Evolutionary conservation across 2,329 filamentous ascomycete genomes (phyloP).

Genomic region (Aotearoamyces nothofagi): DNA sequence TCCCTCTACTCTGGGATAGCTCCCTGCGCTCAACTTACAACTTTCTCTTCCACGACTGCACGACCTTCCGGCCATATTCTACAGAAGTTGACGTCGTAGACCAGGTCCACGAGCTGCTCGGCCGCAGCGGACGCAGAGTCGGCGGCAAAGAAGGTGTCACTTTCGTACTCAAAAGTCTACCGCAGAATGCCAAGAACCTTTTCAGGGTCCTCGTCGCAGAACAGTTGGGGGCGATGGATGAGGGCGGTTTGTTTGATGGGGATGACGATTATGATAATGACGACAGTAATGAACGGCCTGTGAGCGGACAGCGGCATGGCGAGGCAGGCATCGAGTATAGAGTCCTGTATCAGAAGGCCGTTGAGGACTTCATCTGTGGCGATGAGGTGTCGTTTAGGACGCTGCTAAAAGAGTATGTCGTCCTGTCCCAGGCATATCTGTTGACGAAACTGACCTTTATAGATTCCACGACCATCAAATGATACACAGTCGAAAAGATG

Average conservation of each 20-base stretch:
- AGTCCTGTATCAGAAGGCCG: conserved; percentile 84
- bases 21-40: conserved; percentile 69
- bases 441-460: conserved; percentile 15
- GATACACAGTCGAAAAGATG: conserved; percentile 78
- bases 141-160: conserved; percentile 84
- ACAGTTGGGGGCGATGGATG: conserved; percentile 56
- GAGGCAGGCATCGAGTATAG: conserved; percentile 71
- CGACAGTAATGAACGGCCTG: conserved; percentile 18
- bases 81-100: conserved; percentile 75
- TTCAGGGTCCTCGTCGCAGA: conserved; percentile 78
- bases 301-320: conserved; percentile 6
- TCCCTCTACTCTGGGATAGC: conserved; percentile 79
- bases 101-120: conserved; percentile 75
- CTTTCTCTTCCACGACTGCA: conserved; percentile 87
- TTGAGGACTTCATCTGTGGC: conserved; percentile 92
- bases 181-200: conserved; percentile 79
- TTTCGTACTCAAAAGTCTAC: conserved; percentile 79
- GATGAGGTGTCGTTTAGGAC: conserved; percentile 94
- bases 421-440: conserved; percentile 1
- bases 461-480: conserved; percentile 96
- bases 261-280: conserved; percentile 33
- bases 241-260: conserved; percentile 23
- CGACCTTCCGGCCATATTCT: conserved; percentile 66
- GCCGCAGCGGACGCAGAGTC: conserved; percentile 61
- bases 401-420: conserved; percentile 65